Evolutionary conservation across 305 asterid species (phyloP), one percentile per base, ranked within the genome.

Genomic region (Coffea humblotiana): DNA sequence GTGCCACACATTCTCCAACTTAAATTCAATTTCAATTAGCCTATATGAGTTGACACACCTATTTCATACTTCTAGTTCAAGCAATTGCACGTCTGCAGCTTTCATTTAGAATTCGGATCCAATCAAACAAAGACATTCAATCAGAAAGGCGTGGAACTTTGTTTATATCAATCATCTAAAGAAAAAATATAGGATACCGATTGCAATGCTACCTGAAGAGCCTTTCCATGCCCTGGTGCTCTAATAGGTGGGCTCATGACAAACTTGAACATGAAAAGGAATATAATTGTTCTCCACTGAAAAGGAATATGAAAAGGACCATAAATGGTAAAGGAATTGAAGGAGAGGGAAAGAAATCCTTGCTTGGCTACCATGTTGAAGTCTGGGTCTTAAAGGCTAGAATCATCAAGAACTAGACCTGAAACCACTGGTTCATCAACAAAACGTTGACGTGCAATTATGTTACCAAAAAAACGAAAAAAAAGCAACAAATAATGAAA

Each of bases 171-270:
- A 32, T 64, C 15, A 3, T 21, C 45, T 15, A 37, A 2, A 60
- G 75, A 72, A 29, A 80, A 92, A 97, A 98, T 94, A 97, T 74
- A 96, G 91, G 83, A 91, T 65, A 68, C 99, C 98, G 9, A 87
- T 88, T 48, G 99, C 88, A 80, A 96, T 79, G 99, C 99, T 85
- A 92, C 97, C 86, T 91, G 99, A 88, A 96, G 99, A 86, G 97
- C 97, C 97, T 89, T 91, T 72, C 91, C 97, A 85, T 96, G 99
- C 77, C 97, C 98, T 61, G 90, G 85, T 81, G 92, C 97, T 88
- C 99, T 88, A 77, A 94, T 91, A 66, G 99, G 99, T 76, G 99
- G 99, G 81, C 98, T 96, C 99, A 92, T 96, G 78, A 96, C 97
- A 79, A 88, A 96, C 89, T 98, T 96, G 88, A 76, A 82, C 43